Conservation (phyloP, 495 filamentous ascomycete genomes). For the Cercophora scortea region DNA sequence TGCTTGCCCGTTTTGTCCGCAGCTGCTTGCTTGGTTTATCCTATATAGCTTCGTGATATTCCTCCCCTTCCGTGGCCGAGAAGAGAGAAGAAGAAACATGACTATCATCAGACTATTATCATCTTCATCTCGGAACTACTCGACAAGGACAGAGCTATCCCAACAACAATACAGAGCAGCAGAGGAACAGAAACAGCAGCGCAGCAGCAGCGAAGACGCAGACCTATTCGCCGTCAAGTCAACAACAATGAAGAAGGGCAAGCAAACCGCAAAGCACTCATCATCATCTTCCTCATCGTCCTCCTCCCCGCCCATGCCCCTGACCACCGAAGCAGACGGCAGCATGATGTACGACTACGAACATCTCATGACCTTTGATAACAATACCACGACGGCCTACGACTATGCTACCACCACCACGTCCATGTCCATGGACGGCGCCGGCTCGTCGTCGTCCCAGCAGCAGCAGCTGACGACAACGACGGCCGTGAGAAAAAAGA, state of each 20-base stretch:
- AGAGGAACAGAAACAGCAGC: not conserved
- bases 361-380: slow-evolving; percentile 26
- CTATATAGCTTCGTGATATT: slow-evolving; percentile 25
- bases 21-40: slow-evolving; percentile 11
- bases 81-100: too few species aligned
- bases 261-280: slow-evolving; percentile 1
- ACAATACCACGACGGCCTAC: slow-evolving; percentile 8
- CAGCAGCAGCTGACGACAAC: not conserved
- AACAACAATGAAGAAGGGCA: slow-evolving; percentile 20
- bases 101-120: too few species aligned
- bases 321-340: not conserved
- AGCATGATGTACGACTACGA: slow-evolving; percentile 27
- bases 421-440: too few species aligned
- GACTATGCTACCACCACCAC: not conserved
- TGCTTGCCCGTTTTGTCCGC: too few species aligned
- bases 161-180: too few species aligned
- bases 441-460: too few species aligned
- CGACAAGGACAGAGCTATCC: too few species aligned
- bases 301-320: not conserved
- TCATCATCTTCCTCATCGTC: slow-evolving; percentile 2
- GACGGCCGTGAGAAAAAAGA: slow-evolving; percentile 15
- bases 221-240: too few species aligned
- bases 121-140: too few species aligned
- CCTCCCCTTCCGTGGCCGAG: not conserved
- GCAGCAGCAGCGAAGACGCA: not conserved